These are phyloP conservation scores for Cyberlindnera saturnus DNA, from an alignment of 805 yeast species.

Conservation along the genomic window DNA sequence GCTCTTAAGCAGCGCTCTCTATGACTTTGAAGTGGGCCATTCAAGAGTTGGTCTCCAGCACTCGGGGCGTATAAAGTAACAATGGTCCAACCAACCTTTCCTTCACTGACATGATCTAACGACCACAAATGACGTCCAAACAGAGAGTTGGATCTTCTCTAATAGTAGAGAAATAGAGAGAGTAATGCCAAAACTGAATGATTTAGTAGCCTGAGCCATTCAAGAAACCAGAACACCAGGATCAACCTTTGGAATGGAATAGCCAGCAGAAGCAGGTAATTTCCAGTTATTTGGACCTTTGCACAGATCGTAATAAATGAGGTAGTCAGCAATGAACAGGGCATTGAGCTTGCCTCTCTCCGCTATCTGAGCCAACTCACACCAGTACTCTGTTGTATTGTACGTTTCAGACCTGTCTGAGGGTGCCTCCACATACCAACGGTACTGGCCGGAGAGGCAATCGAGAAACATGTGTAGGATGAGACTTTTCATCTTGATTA, in stretches of 20 bases:
- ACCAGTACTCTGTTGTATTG: slow-evolving; percentile 29
- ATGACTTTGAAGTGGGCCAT: slow-evolving; percentile 28
- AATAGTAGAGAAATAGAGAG: slow-evolving; percentile 35
- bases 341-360: slow-evolving; percentile 35
- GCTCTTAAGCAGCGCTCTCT: slow-evolving; percentile 36
- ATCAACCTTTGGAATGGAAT: slow-evolving; percentile 27
- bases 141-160: slow-evolving; percentile 37
- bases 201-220: slow-evolving; percentile 36
- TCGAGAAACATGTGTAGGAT: slow-evolving; percentile 35
- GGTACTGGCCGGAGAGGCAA: slow-evolving; percentile 23
- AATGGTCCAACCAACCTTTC: slow-evolving; percentile 44
- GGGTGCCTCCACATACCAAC: slow-evolving; percentile 30
- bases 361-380: slow-evolving; percentile 29
- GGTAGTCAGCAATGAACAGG: slow-evolving; percentile 35
- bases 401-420: slow-evolving; percentile 8
- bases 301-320: slow-evolving; percentile 35
- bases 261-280: slow-evolving; percentile 27
- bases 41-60: slow-evolving; percentile 35
- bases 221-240: slow-evolving; percentile 29
- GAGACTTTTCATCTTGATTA: slow-evolving; percentile 6
- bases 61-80: slow-evolving; percentile 37
- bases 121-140: slow-evolving; percentile 27
- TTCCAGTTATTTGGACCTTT: slow-evolving; percentile 30
- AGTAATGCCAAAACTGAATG: slow-evolving; percentile 35
- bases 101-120: slow-evolving; percentile 36